These are phyloP conservation scores for Linnemannia zychae DNA, from an alignment of 192 early-diverging fungal species.

Conservation along the genomic window DNA sequence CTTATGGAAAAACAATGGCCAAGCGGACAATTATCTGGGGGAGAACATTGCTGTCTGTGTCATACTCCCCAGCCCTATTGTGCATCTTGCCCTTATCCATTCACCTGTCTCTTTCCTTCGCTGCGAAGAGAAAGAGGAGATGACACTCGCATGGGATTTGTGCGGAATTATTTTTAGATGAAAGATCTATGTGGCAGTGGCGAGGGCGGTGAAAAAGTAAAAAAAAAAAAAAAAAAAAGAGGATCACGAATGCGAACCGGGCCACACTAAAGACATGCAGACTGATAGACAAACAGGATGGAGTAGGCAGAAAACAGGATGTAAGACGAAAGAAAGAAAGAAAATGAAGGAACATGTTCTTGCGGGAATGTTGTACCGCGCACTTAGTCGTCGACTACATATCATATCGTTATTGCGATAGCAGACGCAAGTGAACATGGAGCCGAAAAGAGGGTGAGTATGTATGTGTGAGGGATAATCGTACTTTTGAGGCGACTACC, in stretches of 20 bases:
- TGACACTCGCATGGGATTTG: neutral
- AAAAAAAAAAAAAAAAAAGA: neutral
- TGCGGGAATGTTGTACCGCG: no score
- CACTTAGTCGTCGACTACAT: no score
- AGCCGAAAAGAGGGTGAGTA: no score
- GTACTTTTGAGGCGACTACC: no score
- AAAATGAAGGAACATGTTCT: neutral
- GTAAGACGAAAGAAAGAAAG: neutral
- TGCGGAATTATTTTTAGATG: neutral
- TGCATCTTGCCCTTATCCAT: neutral
- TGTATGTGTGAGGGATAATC: no score
- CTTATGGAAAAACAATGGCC: constrained; percentile 5
- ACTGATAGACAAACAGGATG: neutral
- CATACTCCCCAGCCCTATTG: neutral
- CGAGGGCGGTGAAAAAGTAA: neutral
- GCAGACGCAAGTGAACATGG: no score
- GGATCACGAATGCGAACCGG: neutral
- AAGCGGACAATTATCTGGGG: neutral
- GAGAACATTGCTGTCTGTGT: neutral
- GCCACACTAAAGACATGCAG: neutral
- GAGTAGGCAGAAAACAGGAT: neutral
- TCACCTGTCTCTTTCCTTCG: neutral
- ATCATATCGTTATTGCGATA: no score
- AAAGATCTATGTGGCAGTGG: neutral
- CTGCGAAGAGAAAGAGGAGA: neutral